Evolutionary conservation across 768 basidiomycete genomes (phyloP).

Genomic region (Phlegmacium glaucopus): DNA sequence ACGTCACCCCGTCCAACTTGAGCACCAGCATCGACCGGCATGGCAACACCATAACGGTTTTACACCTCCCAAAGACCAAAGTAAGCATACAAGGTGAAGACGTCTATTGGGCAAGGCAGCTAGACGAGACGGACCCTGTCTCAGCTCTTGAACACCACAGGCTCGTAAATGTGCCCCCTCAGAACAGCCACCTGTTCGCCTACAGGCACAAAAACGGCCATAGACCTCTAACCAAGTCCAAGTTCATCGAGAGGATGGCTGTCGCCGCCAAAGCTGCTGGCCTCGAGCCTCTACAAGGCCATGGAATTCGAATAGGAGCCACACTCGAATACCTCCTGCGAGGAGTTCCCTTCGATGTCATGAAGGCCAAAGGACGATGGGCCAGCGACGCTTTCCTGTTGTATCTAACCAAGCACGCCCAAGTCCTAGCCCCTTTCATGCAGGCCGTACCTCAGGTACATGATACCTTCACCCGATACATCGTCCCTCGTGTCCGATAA

Average conservation of each 20-base stretch:
- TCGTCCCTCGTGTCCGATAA: not conserved
- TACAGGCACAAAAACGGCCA: not conserved
- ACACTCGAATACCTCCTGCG: slow-evolving; percentile 20
- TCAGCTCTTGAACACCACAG: not conserved
- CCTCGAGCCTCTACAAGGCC: slow-evolving; percentile 13
- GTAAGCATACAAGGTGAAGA: not conserved
- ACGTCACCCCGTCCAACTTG: not conserved
- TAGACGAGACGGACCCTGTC: not conserved
- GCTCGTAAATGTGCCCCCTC: not conserved
- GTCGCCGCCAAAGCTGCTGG: not conserved
- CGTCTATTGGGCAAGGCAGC: not conserved
- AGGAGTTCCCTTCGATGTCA: no score
- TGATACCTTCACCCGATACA: not conserved
- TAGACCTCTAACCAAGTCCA: not conserved
- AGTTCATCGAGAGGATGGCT: not conserved
- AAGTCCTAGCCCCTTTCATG: not conserved
- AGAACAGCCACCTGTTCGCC: not conserved
- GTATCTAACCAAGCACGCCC: not conserved
- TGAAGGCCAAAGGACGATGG: no score
- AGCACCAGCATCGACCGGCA: not conserved
- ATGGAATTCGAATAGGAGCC: slow-evolving; percentile 22
- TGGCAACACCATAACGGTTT: not conserved
- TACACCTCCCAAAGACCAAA: not conserved
- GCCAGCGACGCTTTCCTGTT: not conserved
- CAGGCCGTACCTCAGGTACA: not conserved